Evolutionary conservation across 352 stramenopile species (phyloP).

Genomic region (Globisporangium recalcitrans): DNA sequence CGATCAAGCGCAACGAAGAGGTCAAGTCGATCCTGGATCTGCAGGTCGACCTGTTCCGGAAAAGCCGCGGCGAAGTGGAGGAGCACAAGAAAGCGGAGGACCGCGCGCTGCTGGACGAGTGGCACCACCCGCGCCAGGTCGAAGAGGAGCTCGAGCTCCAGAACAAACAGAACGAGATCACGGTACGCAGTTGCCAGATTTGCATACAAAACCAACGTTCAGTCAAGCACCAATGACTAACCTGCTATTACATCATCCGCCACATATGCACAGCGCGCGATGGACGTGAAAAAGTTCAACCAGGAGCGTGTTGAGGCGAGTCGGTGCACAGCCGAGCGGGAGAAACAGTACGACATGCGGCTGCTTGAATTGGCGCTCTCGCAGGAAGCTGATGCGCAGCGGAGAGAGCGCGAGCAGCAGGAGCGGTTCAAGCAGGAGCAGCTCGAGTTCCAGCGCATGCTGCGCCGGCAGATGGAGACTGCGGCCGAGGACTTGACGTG

Average conservation of each 20-base stretch:
- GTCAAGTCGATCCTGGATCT: constrained; percentile 73
- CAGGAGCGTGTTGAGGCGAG: constrained; percentile 53
- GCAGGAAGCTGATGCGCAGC: constrained; percentile 56
- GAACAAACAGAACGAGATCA: constrained; percentile 47
- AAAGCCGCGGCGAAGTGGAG: constrained; percentile 31
- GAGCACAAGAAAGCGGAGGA: constrained; percentile 43
- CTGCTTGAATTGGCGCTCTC: constrained; percentile 54
- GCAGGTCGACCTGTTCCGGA: constrained; percentile 62
- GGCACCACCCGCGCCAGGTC: constrained; percentile 50
- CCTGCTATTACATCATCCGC: not conserved
- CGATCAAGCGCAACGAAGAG: constrained; percentile 51
- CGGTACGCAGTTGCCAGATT: constrained; percentile 16
- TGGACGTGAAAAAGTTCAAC: constrained; percentile 75
- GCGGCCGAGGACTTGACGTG: constrained; percentile 63
- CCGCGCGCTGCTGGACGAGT: constrained; percentile 50
- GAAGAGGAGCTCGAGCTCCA: constrained; percentile 58
- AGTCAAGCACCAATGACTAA: not conserved
- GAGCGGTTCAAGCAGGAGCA: constrained; percentile 66
- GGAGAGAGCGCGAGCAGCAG: constrained; percentile 52
- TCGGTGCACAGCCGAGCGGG: constrained; percentile 35
- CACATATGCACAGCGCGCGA: constrained; percentile 26
- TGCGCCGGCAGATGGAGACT: constrained; percentile 68
- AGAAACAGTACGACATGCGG: constrained; percentile 58
- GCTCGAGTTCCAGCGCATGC: constrained; percentile 68
- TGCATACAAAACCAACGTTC: not conserved